Evolutionary conservation across 805 yeast species (phyloP), one percentile per base, ranked within the genome.

Genomic region (Maudiozyma turicensis): DNA sequence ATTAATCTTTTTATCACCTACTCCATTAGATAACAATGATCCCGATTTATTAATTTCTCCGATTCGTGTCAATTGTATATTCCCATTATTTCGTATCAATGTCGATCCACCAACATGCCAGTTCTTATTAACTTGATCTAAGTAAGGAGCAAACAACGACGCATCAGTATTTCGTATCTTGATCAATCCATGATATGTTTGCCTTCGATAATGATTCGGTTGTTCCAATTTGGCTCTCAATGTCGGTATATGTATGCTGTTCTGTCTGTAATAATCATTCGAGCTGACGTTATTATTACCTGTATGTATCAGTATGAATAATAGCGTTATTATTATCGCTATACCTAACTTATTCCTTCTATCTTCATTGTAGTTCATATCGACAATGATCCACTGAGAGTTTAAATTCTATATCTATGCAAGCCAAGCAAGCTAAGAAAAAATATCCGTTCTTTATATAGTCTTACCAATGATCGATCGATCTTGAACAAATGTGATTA

Each of bases 1-100:
- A 54, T 63, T 58, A 20, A 64, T 60, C n/a, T 50, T 54, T 49
- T 61, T 63, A 47, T 64, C 68, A 26, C 68, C 68, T 34, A 62
- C 49, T 3, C 66, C 67, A 49, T 63, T 64, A 15, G 68, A 64
- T 26, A 64, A 50, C 15, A 64, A 43, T 8, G 55, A 37, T 14
- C 68, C 68, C 37, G 55, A 49, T 7, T 48, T 47, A 15, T 48
- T 31, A 4, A 46, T 43, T 14, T 49, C 50, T 20, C 55, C 50
- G 7, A 52, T 47, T 8, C 50, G 45, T 1, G 64, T 57, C 26
- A 64, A 51, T 43, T 55, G 53, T 6, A 64, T 52, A 34, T 47
- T 52, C n/a, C 54, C 58, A n/a, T 47, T 31, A 48, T 64, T 64
- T 14, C 65, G 55, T 14, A 64, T 58, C 50, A 58, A 57, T 6